Evolutionary conservation across 352 stramenopile species (phyloP).

Genomic region (Globisporangium yorkense): DNA sequence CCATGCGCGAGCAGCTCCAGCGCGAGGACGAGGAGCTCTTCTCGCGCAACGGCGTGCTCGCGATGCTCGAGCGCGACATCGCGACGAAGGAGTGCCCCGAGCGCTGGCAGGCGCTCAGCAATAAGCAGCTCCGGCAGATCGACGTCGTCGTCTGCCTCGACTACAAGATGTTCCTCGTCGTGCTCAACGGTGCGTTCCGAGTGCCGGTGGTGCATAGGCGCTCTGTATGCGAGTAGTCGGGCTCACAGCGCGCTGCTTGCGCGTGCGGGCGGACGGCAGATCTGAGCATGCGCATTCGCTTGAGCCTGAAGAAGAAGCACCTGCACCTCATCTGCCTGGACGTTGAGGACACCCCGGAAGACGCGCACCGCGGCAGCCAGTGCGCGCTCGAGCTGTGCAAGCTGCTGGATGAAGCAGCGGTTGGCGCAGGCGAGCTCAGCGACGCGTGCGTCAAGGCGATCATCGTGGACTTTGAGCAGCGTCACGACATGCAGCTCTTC

Average conservation of each 20-base stretch:
- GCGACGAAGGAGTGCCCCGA: slow-evolving; percentile 59
- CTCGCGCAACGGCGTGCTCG: slow-evolving; percentile 54
- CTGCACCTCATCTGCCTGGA: slow-evolving; percentile 82
- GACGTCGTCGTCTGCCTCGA: slow-evolving; percentile 82
- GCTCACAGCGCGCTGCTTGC: neutral
- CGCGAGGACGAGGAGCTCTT: slow-evolving; percentile 48
- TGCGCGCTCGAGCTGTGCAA: slow-evolving; percentile 51
- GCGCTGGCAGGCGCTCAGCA: slow-evolving; percentile 67
- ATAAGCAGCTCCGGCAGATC: slow-evolving; percentile 53
- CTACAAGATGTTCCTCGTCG: slow-evolving; percentile 69
- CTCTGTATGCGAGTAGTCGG: neutral
- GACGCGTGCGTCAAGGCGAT: slow-evolving; percentile 35
- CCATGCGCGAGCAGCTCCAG: slow-evolving; percentile 50
- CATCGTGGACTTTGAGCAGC: slow-evolving; percentile 42
- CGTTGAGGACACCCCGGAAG: slow-evolving; percentile 62
- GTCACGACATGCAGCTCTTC: slow-evolving; percentile 28
- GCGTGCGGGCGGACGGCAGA: slow-evolving; percentile 17
- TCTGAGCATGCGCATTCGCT: slow-evolving; percentile 39
- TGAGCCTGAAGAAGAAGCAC: slow-evolving; percentile 42
- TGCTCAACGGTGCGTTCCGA: slow-evolving; percentile 44
- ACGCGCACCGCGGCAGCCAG: slow-evolving; percentile 41
- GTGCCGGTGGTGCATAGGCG: neutral
- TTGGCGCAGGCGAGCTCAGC: slow-evolving; percentile 20
- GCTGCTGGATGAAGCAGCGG: slow-evolving; percentile 24
- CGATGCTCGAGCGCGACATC: slow-evolving; percentile 72